Base-by-base conservation (phyloP, 345 rosid species). In the Eucalyptus marginata region DNA sequence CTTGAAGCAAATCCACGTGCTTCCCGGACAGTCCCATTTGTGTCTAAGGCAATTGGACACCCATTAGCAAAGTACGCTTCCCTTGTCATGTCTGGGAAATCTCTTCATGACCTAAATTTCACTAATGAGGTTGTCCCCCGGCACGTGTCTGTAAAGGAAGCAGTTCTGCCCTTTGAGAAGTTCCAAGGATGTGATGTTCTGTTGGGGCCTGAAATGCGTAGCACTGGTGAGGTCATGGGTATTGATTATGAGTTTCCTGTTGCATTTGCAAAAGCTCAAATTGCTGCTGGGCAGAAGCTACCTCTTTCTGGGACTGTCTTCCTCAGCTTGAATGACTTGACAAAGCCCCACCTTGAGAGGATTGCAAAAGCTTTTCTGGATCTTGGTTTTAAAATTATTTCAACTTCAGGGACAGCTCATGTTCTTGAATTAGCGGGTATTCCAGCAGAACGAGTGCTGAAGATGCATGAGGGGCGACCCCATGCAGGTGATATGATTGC, bases 1-100 rank as follows among this genome's bases (percentile, higher is more conserved):
- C 98, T 98, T 4, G 99, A 98, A 93, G 99, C 99, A 31, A 98
- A 98, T 92, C 99, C 99, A 49, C 96, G 99, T 87, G 99, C 99
- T 90, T 98, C 99, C 49, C 97, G 98, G 36, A 97, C 99, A 16
- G 97, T 98, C 76, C 99, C 99, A 58, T 98, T 98, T 91, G 99
- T 98, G 90, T 97, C 99, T n/a, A 96, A 98, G 94, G 95, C 98
- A 51, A 98, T 96, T 86, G 99, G 99, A 49, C 99, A 97, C 88
- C 99, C 99, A 18, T 92, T 95, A 90, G 99, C 99, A 54, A 96
- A 97, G 90, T 98, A 98, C 90, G 99, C 99, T 56, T 97, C 98
- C 20, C 96, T 96, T 66, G 96, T 97, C 22, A 96, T 98, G 99
- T 96, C 99, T 0, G 99, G 99, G 36, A 94, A 91, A 90, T 93